Evolutionary conservation across 106 monocot species (phyloP), one percentile per base, ranked within the genome.

Genomic region (Phalaenopsis equestris): DNA sequence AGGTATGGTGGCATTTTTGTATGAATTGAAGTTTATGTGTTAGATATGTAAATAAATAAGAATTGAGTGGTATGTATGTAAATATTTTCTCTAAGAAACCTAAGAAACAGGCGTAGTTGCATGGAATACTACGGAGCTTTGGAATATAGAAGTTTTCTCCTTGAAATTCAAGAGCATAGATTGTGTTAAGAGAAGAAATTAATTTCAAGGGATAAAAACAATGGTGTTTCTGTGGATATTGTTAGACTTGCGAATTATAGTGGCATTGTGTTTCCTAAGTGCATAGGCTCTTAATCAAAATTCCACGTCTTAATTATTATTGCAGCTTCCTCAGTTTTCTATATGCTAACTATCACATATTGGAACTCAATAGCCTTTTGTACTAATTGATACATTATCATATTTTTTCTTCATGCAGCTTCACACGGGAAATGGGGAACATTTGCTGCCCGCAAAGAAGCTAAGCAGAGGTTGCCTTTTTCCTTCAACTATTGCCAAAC

Each of bases 401-500:
- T 9, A 67, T 67, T 9, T 30, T 42, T 42, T 41, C 42, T 10
- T 42, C 42, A 42, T 73, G 73, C 73, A 73, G 73, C 73, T 73
- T 41, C 73, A 73, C 42, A 17, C 73, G 17, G 73, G 73, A 73
- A 73, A 73, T 42, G 42, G 17, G 42, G 73, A 73, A 15, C 73
- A 73, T 41, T 80, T 46, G 56, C 38, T 43, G 43, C 30, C 17
- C 78, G 79, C 36, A 18, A 97, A 89, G 81, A 94, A 87, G 85
- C 80, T 76, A 55, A 58, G 84, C 6, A 86, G 76, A 89, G 92
- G 97, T 96, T 46, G 43, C 64, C 6, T 76, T 70, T 67, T 8
- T 42, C 46, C 19, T 75, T 68, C 82, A 30, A 21, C 23, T 6
- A 2, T 18, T 78, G n/a, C 16, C 2, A 5, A 15, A 37, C n/a